A percentile compares a stretch with the other conserved stretches of the same genome.
phyloP scores from a whole-genome alignment of 495 filamentous ascomycete species.

The Physcia stellaris region DNA sequence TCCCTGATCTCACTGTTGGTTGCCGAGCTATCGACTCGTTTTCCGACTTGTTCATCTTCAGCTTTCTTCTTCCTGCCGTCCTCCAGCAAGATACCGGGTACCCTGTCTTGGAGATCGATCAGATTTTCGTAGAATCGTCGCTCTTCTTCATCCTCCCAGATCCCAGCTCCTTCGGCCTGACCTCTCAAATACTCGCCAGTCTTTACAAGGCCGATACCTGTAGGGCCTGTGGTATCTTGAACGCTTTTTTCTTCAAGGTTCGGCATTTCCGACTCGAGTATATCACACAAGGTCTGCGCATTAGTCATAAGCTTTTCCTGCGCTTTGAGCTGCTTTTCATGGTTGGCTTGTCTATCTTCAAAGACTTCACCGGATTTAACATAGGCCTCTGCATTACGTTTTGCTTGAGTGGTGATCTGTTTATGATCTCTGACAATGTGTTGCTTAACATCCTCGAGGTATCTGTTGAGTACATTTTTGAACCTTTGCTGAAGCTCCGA shows the following conservation, averaged over 20 bases:
- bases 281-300: slow-evolving; percentile 81
- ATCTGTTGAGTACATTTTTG: slow-evolving; percentile 72
- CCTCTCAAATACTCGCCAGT: slow-evolving; percentile 85
- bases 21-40: slow-evolving; percentile 30
- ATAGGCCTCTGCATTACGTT: slow-evolving; percentile 94
- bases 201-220: slow-evolving; percentile 84
- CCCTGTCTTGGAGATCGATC: slow-evolving; percentile 87
- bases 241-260: slow-evolving; percentile 74
- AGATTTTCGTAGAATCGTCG: slow-evolving; percentile 95
- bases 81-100: slow-evolving; percentile 83
- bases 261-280: slow-evolving; percentile 87
- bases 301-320: slow-evolving; percentile 85
- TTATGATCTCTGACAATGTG: slow-evolving; percentile 87
- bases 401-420: slow-evolving; percentile 63
- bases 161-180: slow-evolving; percentile 83
- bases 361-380: slow-evolving; percentile 98
- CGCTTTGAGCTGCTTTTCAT: slow-evolving; percentile 81
- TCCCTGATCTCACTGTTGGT: slow-evolving; percentile 21
- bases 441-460: slow-evolving; percentile 84
- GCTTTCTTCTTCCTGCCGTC: slow-evolving; percentile 90
- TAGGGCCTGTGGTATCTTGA: slow-evolving; percentile 43
- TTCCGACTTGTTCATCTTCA: slow-evolving; percentile 58
- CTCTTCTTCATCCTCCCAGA: slow-evolving; percentile 99
- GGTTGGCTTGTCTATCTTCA: slow-evolving; percentile 90
- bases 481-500: slow-evolving; percentile 76